Evolutionary conservation across 1,139 yeast species (phyloP).

Genomic region (Nakaseomyces kungkrabaensis): DNA sequence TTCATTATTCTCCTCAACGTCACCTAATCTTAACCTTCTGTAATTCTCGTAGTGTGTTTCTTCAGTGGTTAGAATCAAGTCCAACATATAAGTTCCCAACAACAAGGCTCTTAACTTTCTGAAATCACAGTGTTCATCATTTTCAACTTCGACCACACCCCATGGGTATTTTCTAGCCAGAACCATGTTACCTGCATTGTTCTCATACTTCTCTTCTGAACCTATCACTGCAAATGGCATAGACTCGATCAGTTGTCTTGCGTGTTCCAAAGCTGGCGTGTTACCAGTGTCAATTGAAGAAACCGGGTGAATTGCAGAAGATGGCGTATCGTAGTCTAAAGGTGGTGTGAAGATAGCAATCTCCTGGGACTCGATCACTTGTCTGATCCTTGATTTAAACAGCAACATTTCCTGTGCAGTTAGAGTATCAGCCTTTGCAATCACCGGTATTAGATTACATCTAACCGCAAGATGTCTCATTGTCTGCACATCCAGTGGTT

Average conservation of each 20-base stretch:
- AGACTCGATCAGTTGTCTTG: conserved; percentile 72
- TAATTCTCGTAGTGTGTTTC: conserved; percentile 86
- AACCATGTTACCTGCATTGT: conserved; percentile 64
- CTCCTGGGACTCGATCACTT: conserved; percentile 84
- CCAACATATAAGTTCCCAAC: conserved; percentile 89
- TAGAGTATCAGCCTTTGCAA: conserved; percentile 90
- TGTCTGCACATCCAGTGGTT: conserved; percentile 89
- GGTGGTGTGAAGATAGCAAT: conserved; percentile 89
- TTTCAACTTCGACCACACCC: conserved; percentile 97
- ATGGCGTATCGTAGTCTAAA: conserved; percentile 20
- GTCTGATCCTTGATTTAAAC: conserved; percentile 82
- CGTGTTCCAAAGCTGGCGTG: conserved; percentile 52
- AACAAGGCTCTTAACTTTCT: conserved; percentile 79
- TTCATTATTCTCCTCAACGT: conserved; percentile 20
- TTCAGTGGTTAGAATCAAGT: conserved; percentile 78
- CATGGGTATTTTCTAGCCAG: conserved; percentile 93
- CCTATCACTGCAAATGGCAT: conserved; percentile 96
- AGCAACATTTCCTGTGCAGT: conserved; percentile 70
- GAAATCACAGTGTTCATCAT: conserved; percentile 92
- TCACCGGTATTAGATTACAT: conserved; percentile 88
- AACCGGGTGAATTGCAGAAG: conserved; percentile 33
- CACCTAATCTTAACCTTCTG: conserved; percentile 71
- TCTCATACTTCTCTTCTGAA: conserved; percentile 75
- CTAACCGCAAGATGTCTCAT: conserved; percentile 82
- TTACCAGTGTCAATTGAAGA: conserved; percentile 50